A percentile compares a stretch with the other conserved stretches of the same genome.
phyloP scores from a whole-genome alignment of 768 basidiomycete genomes.

The Inosperma sp. region DNA sequence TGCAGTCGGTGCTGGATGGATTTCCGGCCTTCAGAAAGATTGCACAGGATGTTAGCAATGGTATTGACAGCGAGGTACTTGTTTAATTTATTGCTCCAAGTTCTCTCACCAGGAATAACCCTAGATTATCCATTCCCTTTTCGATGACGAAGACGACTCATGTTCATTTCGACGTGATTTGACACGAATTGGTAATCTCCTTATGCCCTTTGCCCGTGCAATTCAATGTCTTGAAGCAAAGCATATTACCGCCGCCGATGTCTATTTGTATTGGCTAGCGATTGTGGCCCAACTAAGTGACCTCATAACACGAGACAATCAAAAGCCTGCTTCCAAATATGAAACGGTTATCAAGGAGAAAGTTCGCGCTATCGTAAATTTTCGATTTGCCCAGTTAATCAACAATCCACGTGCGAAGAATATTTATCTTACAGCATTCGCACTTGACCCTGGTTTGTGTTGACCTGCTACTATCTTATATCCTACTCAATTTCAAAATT shows the following conservation, averaged over 20 bases:
- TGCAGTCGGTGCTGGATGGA: conserved; percentile 11
- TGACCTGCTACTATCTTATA: neutral
- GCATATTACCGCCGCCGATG: conserved; percentile 25
- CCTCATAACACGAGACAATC: neutral
- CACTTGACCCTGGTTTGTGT: conserved; percentile 7
- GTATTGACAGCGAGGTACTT: conserved; percentile 6
- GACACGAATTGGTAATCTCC: conserved; percentile 20
- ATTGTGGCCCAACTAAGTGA: conserved; percentile 18
- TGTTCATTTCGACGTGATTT: conserved; percentile 21
- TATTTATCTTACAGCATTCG: conserved; percentile 8
- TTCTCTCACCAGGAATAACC: neutral
- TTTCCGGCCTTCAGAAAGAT: conserved; percentile 14
- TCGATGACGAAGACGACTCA: conserved; percentile 5
- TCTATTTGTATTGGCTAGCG: conserved; percentile 36
- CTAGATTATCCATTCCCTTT: neutral
- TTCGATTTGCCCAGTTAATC: conserved; percentile 6
- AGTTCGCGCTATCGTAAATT: conserved; percentile 11
- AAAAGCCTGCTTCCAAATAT: conserved; percentile 5
- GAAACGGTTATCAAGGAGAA: neutral
- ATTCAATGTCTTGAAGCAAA: conserved; percentile 32
- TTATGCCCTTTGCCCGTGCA: conserved; percentile 23
- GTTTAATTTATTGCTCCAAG: neutral
- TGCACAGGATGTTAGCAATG: conserved; percentile 4
- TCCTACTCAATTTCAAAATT: neutral
- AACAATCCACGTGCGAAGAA: conserved; percentile 5